Base-by-base conservation (phyloP, 139 green algal species). In the Ettlia oleoabundans region DNA sequence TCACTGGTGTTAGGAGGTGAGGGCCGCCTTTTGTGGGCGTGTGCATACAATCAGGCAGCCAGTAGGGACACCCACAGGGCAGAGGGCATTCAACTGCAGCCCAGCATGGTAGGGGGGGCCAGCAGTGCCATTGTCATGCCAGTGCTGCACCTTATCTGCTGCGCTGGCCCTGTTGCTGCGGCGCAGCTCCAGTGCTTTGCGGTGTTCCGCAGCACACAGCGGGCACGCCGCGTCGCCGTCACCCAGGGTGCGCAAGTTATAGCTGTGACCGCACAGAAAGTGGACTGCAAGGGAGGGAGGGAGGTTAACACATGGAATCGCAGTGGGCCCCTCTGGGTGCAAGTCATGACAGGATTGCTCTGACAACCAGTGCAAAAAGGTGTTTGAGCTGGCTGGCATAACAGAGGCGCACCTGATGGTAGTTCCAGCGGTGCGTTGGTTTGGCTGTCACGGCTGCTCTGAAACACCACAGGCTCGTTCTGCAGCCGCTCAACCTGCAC, bases 191-290 rank as follows among this genome's bases (percentile, higher is more conserved):
- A 90, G 76, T 35, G 93, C 90, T n/a, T 86, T 90, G 40, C 87
- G 85, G 86, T 96, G 92, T 32, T 95, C 89, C 0, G 94, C 87
- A 2, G 92, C 94, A 80, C 96, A 99, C 68, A 98, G 84, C 15
- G 96, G 96, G 86, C 96, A 99, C 84, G 97, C 92, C 13, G 81
- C 82, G 30, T 95, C 92, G 51, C 82, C 89, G 61, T 98, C 96
- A 4, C 93, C 96, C 42, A 99, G 88, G 18, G 92, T 94, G 30
- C 93, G 90, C 67, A 91, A 42, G 89, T 98, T 98, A 88, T 93
- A 99, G 24, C 90, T 95, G 83, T 99, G 96, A 68, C 93, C 92
- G 85, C 96, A 99, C 75, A 99, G 37, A 82, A 99, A 99, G 89
- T 99, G 96, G 33, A 98, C 93, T 80, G 73, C 73, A 21, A 33